phyloP scores from a whole-genome alignment of 75 land plant species.

The Cunninghamia lanceolata region DNA sequence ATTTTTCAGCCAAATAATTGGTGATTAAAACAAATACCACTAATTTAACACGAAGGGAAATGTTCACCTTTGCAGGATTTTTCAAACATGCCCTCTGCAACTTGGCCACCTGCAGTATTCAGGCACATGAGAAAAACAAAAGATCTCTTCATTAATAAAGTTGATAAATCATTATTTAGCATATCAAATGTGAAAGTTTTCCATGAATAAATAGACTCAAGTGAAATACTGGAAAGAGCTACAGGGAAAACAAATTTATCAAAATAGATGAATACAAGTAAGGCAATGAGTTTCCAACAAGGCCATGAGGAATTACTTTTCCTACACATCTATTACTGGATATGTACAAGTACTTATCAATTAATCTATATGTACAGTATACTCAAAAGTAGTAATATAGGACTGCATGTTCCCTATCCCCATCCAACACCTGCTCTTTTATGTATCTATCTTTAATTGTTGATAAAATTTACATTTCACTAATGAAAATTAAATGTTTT shows the following conservation, averaged over 20 bases:
- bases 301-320: neutral
- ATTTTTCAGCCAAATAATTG: neutral
- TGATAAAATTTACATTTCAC: neutral
- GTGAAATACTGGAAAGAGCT: neutral
- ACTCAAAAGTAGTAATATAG: neutral
- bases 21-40: neutral
- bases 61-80: slow-evolving; percentile 84
- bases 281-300: neutral
- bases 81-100: slow-evolving; percentile 85
- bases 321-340: neutral
- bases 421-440: neutral
- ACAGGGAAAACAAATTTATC: neutral
- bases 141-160: neutral
- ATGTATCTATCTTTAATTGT: neutral
- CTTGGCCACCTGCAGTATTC: slow-evolving; percentile 61
- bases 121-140: neutral
- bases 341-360: no score
- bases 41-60: neutral
- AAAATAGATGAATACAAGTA: neutral
- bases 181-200: neutral
- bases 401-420: neutral
- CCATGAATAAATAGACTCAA: neutral
- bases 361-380: neutral
- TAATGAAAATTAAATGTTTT: neutral
- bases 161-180: neutral